A percentile compares a stretch with the other conserved stretches of the same genome.
These are phyloP conservation scores for Cryptococcus wingfieldii DNA, from an alignment of 1,284 basidiomycete genomes.

Conservation along the genomic window DNA sequence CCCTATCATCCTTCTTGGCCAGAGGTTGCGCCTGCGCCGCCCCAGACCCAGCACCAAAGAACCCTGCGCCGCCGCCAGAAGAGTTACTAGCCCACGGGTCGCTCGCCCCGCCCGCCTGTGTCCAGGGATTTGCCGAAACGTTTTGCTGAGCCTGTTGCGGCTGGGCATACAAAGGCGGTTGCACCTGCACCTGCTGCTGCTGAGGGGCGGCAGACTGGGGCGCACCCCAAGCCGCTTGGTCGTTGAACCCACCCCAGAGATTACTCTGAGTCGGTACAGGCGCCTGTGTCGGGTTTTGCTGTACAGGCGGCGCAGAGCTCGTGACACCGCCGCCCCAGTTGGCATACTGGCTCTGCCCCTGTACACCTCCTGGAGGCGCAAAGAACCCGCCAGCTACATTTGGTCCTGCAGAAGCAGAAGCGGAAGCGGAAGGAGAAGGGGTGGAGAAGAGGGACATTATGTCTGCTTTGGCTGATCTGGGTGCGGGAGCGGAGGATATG, in stretches of 20 bases:
- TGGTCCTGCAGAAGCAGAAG: background rate
- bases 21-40: conserved; percentile 8
- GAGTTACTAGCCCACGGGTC: conserved; percentile 26
- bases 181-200: background rate
- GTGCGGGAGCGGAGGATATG: background rate
- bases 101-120: background rate
- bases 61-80: conserved; percentile 1
- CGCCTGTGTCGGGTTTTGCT: conserved; percentile 18
- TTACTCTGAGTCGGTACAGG: conserved; percentile 11
- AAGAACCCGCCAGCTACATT: conserved; percentile 18
- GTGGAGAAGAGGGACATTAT: conserved; percentile 49
- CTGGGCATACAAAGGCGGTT: background rate
- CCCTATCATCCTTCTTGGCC: conserved; percentile 34
- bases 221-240: conserved; percentile 39
- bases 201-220: conserved; percentile 1
- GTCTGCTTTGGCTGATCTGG: conserved; percentile 38
- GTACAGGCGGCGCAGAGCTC: conserved; percentile 20
- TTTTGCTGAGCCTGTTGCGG: background rate
- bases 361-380: conserved; percentile 9
- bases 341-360: conserved; percentile 23
- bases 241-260: conserved; percentile 33
- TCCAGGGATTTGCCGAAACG: background rate
- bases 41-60: conserved; percentile 14
- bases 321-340: conserved; percentile 41
- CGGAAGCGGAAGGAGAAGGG: conserved; percentile 21